These are phyloP conservation scores for Neurospora sp. DNA, from an alignment of 495 filamentous ascomycete genomes.

Conservation along the genomic window DNA sequence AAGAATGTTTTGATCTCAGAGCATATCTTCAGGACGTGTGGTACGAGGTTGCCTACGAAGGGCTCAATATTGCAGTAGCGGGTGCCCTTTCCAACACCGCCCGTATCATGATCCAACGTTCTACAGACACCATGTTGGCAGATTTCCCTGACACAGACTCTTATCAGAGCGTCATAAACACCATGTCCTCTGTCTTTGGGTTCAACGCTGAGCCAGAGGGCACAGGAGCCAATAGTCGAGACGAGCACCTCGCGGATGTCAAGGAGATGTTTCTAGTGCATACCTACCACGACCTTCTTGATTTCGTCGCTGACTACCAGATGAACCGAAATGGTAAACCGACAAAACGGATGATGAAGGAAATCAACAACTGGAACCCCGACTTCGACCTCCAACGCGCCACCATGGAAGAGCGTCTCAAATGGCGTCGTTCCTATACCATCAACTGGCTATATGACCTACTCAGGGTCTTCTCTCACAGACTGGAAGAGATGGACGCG, in stretches of 20 bases:
- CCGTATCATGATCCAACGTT: conserved; percentile 27
- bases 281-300: conserved; percentile 30
- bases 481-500: not conserved
- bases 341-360: conserved; percentile 29
- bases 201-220: conserved; percentile 4
- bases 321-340: conserved; percentile 35
- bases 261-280: conserved; percentile 34
- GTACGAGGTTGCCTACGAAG: conserved; percentile 35
- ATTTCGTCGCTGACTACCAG: conserved; percentile 39
- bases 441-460: conserved; percentile 45
- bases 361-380: conserved; percentile 34
- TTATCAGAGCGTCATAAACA: conserved; percentile 28
- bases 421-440: conserved; percentile 37
- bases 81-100: conserved; percentile 33
- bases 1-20: conserved; percentile 25
- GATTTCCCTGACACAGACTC: conserved; percentile 33
- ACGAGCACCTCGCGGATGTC: conserved; percentile 17
- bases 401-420: conserved; percentile 25
- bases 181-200: conserved; percentile 22
- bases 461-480: conserved; percentile 24
- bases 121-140: conserved; percentile 23
- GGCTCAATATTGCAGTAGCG: conserved; percentile 37
- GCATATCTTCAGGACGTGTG: conserved; percentile 30
- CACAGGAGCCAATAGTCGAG: conserved; percentile 4
- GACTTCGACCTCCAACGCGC: conserved; percentile 29